Evolutionary conservation across 768 basidiomycete species (phyloP).

Genomic region (Boletus barrowsii): DNA sequence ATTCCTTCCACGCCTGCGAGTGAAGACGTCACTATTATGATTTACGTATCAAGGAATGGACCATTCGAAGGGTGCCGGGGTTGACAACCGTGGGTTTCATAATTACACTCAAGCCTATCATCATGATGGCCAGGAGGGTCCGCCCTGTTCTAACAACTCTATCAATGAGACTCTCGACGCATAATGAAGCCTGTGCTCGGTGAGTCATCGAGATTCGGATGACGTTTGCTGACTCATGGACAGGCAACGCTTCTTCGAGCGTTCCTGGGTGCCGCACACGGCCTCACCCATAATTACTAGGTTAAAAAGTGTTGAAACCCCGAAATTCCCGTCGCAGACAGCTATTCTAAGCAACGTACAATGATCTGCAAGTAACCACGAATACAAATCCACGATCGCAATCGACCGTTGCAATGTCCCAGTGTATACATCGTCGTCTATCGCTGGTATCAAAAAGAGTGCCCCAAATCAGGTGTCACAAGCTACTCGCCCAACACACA

Average conservation of each 20-base stretch:
- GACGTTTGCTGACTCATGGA: slow-evolving; percentile 10
- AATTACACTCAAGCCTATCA: background rate
- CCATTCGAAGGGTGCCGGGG: background rate
- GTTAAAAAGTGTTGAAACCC: slow-evolving; percentile 13
- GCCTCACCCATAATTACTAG: slow-evolving; percentile 15
- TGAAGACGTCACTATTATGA: background rate
- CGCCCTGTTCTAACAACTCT: background rate
- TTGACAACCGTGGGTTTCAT: slow-evolving; percentile 13
- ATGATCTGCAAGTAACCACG: slow-evolving; percentile 16
- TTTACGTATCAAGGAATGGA: slow-evolving; percentile 6
- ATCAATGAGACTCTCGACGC: slow-evolving; percentile 3
- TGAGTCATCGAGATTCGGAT: slow-evolving; percentile 17
- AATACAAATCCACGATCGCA: slow-evolving; percentile 24
- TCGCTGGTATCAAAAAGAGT: slow-evolving; percentile 22
- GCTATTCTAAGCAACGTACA: slow-evolving; percentile 9
- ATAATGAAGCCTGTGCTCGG: slow-evolving; percentile 10
- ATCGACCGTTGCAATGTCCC: slow-evolving; percentile 21
- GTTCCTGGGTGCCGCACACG: slow-evolving; percentile 7
- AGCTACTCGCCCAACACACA: slow-evolving; percentile 1
- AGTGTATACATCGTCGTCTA: slow-evolving; percentile 17
- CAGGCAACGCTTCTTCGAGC: background rate
- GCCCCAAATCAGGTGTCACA: slow-evolving; percentile 8
- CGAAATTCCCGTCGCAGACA: slow-evolving; percentile 13
- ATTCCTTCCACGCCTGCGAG: background rate
- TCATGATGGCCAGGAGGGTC: background rate